Conservation (phyloP, 2,329 filamentous ascomycete species). For the Aspergillus melleus region DNA sequence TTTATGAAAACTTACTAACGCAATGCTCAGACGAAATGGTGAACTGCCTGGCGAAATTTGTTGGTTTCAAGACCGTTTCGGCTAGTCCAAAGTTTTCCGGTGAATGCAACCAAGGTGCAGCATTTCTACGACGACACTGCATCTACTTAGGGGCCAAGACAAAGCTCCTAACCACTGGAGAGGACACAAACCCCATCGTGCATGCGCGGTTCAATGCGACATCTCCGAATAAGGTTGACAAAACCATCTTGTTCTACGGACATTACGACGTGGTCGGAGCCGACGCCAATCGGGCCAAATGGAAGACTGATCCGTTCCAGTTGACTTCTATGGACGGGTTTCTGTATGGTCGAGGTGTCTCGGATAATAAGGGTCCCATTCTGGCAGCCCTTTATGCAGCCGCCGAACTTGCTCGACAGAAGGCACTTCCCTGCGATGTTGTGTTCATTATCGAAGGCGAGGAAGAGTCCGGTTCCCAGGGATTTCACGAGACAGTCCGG, state of each 20-base stretch:
- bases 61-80: conserved; percentile 89
- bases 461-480: conserved; percentile 89
- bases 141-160: conserved; percentile 88
- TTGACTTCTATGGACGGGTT: conserved; percentile 88
- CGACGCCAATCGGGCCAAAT: conserved; percentile 77
- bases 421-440: conserved; percentile 80
- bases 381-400: conserved; percentile 92
- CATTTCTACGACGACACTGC: conserved; percentile 85
- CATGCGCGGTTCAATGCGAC: conserved; percentile 83
- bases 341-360: conserved; percentile 91
- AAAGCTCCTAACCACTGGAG: conserved; percentile 81
- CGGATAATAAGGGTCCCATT: conserved; percentile 96
- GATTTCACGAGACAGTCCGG: conserved; percentile 80
- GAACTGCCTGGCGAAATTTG: conserved; percentile 77
- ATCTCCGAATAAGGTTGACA: conserved; percentile 64
- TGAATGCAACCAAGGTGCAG: conserved; percentile 89
- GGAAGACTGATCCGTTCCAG: conserved; percentile 86
- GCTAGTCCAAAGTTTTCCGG: conserved; percentile 82
- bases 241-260: conserved; percentile 93
- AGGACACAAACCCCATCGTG: conserved; percentile 86
- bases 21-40: conserved; percentile 56
- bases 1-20: conserved; percentile 6
- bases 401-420: conserved; percentile 81
- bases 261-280: conserved; percentile 97
- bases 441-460: conserved; percentile 95